Evolutionary conservation across 2,329 filamentous ascomycete genomes (phyloP), one percentile per base, ranked within the genome.

Genomic region (Cryphonectria radicalis): DNA sequence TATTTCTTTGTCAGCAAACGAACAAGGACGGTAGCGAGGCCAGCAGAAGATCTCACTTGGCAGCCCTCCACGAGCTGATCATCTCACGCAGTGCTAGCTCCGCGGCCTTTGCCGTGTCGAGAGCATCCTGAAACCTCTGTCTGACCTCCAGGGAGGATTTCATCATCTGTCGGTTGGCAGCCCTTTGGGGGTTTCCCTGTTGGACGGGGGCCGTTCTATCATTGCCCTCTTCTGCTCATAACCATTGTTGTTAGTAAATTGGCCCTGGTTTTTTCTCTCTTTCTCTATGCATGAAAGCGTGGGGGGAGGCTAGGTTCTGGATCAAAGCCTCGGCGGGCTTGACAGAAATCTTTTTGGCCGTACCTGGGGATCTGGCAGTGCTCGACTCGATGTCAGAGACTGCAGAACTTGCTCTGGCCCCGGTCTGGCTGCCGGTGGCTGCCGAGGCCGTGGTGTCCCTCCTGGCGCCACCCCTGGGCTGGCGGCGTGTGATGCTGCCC

Each of bases 21-120:
- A 19, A 5, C 4, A 25, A 4, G 19, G 11, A n/a, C 17, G 37
- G 7, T 19, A 64, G 46, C n/a, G 43, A 40, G 63, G 37, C 57
- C 50, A 64, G 43, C 4, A n/a, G 66, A 32, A 73, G 82, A 88
- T 82, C 89, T 76, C 86, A 95, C 93, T 91, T 94, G 74, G 95
- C 94, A 74, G 94, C 93, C 78, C 92, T 90, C 79, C 95, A 88
- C 72, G 92, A 95, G 77, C 91, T 90, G 69, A 97, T 82, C 62
- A 98, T 84, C 82, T 98, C 95, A 73, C 93, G 86, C 75, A 98
- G 82, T 8, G 95, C 94, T 78, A 98, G 82, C 82, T 97, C 94
- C 32, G 95, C 90, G 6, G 95, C 95, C 74, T 90, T 89, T 28
- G 92, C 91, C n/a, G 89, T 94, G 78, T 98, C 95, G 76, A 88